Evolutionary conservation across 164 flowering plant species (phyloP).

Genomic region (Piper betle): DNA sequence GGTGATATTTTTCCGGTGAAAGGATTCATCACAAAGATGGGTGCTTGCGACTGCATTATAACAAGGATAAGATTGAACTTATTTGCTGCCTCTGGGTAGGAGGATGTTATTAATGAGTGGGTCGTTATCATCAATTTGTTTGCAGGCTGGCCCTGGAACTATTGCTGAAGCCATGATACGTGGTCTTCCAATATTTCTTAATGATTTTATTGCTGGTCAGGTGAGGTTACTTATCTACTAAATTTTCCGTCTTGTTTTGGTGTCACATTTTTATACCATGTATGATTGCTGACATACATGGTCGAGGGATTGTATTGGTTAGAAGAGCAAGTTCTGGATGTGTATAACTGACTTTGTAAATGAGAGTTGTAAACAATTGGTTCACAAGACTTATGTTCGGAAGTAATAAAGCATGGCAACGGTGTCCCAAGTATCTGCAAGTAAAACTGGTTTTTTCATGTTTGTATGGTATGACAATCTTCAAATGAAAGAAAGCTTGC

Average conservation of each 20-base stretch:
- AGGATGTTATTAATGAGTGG: neutral
- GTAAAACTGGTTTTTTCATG: too few species aligned
- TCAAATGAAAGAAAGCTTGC: too few species aligned
- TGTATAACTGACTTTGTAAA: neutral
- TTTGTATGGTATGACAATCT: too few species aligned
- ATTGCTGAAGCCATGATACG: conserved; percentile 96
- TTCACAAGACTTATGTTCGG: neutral
- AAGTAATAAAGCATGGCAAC: neutral
- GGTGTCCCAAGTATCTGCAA: too few species aligned
- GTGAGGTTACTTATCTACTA: conserved; percentile 20
- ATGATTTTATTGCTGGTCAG: conserved; percentile 94
- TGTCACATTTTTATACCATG: too few species aligned
- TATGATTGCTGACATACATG: too few species aligned
- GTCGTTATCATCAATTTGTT: conserved; percentile 1
- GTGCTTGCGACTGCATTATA: conserved; percentile 95
- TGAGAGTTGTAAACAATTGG: neutral
- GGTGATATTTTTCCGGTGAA: conserved; percentile 46
- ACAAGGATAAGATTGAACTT: conserved; percentile 52
- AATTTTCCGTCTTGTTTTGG: neutral
- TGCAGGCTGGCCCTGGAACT: conserved; percentile 94
- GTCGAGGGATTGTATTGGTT: too few species aligned
- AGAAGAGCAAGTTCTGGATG: neutral
- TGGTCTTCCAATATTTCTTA: conserved; percentile 87
- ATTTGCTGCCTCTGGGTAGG: neutral
- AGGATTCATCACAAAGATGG: conserved; percentile 93